A percentile compares a stretch with the other conserved stretches of the same genome.
Evolutionary conservation across 306 rosid species (phyloP).

Genomic region (Alnus glutinosa): DNA sequence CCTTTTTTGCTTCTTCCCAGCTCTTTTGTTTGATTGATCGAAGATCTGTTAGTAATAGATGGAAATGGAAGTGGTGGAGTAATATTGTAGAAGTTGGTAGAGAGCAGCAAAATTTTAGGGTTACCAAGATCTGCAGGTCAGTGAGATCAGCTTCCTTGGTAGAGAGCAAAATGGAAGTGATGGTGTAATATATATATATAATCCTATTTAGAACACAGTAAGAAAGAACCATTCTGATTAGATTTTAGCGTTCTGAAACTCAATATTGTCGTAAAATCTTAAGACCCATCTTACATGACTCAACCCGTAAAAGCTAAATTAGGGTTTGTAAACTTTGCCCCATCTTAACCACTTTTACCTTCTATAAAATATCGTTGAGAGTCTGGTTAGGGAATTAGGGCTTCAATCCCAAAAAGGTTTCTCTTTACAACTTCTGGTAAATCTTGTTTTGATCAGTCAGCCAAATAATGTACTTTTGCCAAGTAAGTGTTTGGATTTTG

Average conservation of each 20-base stretch:
- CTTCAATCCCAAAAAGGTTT: background rate
- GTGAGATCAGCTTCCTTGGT: slow-evolving; percentile 38
- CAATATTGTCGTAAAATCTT: too few species aligned
- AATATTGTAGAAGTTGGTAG: slow-evolving; percentile 14
- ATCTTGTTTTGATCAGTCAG: background rate
- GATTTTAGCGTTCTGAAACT: too few species aligned
- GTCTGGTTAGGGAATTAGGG: slow-evolving; percentile 14
- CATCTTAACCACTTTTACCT: slow-evolving; percentile 12
- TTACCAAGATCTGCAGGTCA: slow-evolving; percentile 35
- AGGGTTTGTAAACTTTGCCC: too few species aligned
- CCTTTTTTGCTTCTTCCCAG: slow-evolving; percentile 25
- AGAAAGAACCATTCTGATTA: too few species aligned
- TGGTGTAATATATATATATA: too few species aligned
- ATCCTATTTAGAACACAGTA: too few species aligned
- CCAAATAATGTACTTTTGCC: background rate
- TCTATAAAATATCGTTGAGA: background rate
- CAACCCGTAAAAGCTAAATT: too few species aligned
- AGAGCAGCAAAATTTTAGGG: slow-evolving; percentile 34
- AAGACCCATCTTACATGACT: too few species aligned
- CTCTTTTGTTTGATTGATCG: slow-evolving; percentile 23
- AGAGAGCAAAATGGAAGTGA: too few species aligned
- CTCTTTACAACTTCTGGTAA: background rate
- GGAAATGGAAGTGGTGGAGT: slow-evolving; percentile 28
- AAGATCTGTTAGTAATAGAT: slow-evolving; percentile 38
- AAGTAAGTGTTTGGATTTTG: background rate